Conservation (phyloP, 2,329 filamentous ascomycete species). For the Sordariomycetes sp. region DNA sequence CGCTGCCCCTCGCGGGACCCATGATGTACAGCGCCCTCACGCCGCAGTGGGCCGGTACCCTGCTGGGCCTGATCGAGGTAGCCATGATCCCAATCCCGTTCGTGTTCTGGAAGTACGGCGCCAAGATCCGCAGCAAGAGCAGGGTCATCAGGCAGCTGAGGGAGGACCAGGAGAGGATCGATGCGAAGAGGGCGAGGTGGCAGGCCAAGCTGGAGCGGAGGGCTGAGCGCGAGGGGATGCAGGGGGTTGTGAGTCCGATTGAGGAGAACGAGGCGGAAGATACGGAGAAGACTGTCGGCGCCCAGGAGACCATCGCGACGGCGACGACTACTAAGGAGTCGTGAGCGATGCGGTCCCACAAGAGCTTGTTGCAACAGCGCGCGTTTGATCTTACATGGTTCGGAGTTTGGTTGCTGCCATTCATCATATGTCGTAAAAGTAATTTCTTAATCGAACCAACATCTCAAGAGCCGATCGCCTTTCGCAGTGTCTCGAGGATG, state of each 20-base stretch:
- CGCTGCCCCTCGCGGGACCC: conserved; percentile 65
- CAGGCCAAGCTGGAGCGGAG: conserved; percentile 9
- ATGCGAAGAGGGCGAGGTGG: conserved; percentile 11
- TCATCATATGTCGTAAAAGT: too few species aligned
- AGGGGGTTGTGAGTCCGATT: too few species aligned
- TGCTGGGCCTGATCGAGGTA: conserved; percentile 66
- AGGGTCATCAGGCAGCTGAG: conserved; percentile 32
- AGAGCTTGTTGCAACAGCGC: too few species aligned
- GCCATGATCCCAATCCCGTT: conserved; percentile 71
- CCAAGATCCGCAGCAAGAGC: conserved; percentile 41
- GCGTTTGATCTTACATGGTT: too few species aligned
- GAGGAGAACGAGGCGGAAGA: conserved; percentile 1
- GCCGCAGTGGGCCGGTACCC: conserved; percentile 70
- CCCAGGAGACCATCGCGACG: not conserved
- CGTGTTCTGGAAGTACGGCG: conserved; percentile 61
- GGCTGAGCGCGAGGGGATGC: not conserved
- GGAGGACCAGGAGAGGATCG: conserved; percentile 23
- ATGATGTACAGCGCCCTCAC: conserved; percentile 61
- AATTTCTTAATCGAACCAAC: not conserved
- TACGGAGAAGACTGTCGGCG: not conserved
- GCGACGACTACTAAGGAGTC: not conserved
- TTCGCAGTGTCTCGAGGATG: conserved; percentile 17
- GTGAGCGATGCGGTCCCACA: too few species aligned
- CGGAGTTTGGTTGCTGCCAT: too few species aligned
- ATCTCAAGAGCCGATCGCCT: conserved; percentile 10